These are phyloP conservation scores for Globisporangium nodosum DNA, from an alignment of 352 stramenopile species.

Conservation along the genomic window DNA sequence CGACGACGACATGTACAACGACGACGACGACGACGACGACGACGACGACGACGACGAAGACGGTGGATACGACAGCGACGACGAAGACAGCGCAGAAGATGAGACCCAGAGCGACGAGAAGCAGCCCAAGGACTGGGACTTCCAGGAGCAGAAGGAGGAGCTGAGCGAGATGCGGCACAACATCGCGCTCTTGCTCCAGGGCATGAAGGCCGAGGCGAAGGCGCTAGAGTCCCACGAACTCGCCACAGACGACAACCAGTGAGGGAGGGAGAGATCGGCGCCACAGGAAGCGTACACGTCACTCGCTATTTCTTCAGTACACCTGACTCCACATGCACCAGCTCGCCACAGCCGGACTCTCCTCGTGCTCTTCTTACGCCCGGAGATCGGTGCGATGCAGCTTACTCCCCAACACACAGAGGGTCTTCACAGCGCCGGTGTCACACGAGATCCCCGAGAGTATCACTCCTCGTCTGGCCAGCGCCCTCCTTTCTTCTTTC, in stretches of 20 bases:
- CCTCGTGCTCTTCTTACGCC: background rate
- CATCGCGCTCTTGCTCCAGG: conserved; percentile 53
- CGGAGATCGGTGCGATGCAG: no score
- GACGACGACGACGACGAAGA: conserved; percentile 21
- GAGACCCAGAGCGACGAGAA: conserved; percentile 13
- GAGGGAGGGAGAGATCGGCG: background rate
- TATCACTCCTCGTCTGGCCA: no score
- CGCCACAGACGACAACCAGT: conserved; percentile 5
- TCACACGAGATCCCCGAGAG: no score
- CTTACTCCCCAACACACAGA: no score
- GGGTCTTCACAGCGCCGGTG: no score
- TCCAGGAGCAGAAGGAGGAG: conserved; percentile 50
- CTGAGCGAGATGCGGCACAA: conserved; percentile 58
- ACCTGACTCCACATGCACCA: background rate
- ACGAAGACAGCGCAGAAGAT: conserved; percentile 16
- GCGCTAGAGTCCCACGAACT: conserved; percentile 25
- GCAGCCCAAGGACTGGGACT: conserved; percentile 37
- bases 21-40: conserved; percentile 22
- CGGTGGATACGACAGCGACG: conserved; percentile 6
- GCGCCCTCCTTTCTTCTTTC: no score
- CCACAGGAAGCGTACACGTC: background rate
- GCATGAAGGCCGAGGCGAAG: conserved; percentile 54
- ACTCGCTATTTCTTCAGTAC: background rate
- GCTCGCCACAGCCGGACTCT: background rate
- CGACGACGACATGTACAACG: conserved; percentile 15